Percentiles rank a stretch among this genome's conserved stretches.
Evolutionary conservation across 2,329 filamentous ascomycete species (phyloP).

Genomic region (Verticillium nubilum): DNA sequence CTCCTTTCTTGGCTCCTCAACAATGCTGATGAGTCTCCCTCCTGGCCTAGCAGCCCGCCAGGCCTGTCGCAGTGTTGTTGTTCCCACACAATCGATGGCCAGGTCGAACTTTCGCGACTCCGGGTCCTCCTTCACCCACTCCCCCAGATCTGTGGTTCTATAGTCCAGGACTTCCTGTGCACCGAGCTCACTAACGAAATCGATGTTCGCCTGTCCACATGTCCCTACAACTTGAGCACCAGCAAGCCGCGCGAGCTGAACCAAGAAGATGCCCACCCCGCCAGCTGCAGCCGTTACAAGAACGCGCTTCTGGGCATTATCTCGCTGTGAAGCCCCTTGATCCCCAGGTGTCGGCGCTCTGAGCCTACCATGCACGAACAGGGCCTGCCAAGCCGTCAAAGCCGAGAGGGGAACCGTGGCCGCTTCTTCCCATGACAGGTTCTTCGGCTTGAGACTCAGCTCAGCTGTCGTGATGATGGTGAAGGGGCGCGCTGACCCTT

Average conservation of each 20-base stretch:
- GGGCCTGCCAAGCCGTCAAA: constrained; percentile 1
- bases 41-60: neutral
- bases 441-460: neutral
- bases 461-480: neutral
- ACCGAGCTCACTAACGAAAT: neutral
- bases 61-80: neutral
- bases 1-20: neutral
- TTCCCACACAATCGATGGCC: neutral
- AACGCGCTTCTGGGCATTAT: neutral
- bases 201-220: neutral
- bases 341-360: neutral
- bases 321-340: neutral
- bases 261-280: neutral
- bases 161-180: constrained; percentile 3
- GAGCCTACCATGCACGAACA: neutral
- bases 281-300: neutral
- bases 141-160: neutral
- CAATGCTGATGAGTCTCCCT: neutral
- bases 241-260: neutral
- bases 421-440: neutral
- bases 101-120: neutral
- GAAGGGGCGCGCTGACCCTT: neutral
- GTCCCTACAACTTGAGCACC: neutral
- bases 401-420: neutral
- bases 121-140: neutral